phyloP scores from a whole-genome alignment of 169 alveolate genomes.

The Babesia bigemina region DNA sequence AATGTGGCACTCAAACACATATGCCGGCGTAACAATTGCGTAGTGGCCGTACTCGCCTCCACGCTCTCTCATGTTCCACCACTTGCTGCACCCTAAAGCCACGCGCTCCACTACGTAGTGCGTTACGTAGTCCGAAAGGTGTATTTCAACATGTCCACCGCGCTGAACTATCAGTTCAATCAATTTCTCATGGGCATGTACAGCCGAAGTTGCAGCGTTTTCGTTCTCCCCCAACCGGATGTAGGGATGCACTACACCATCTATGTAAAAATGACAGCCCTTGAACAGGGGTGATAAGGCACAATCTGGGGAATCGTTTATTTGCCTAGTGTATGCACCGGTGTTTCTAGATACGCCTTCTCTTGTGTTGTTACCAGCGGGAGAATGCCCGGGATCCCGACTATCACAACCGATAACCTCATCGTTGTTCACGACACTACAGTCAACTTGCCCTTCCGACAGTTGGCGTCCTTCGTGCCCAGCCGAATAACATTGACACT shows the following conservation, averaged over 20 bases:
- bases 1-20: conserved; percentile 34
- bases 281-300: conserved; percentile 1
- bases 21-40: conserved; percentile 35
- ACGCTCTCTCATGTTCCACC: conserved; percentile 41
- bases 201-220: conserved; percentile 30
- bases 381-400: neutral
- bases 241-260: conserved; percentile 35
- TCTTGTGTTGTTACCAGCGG: neutral
- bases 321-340: neutral
- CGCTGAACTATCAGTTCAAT: conserved; percentile 8
- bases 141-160: conserved; percentile 39
- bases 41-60: conserved; percentile 34
- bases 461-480: neutral
- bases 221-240: conserved; percentile 14
- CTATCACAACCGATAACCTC: too few relatives aligned
- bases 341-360: neutral
- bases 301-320: neutral
- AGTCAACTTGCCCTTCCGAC: neutral
- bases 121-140: conserved; percentile 51
- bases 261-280: conserved; percentile 47
- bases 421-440: too few relatives aligned
- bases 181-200: conserved; percentile 32
- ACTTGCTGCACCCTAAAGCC: conserved; percentile 29
- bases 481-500: neutral
- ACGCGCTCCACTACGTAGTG: conserved; percentile 49